Evolutionary conservation across 169 alveolate species (phyloP), one percentile per base, ranked within the genome.

Genomic region (Babesia divergens): DNA sequence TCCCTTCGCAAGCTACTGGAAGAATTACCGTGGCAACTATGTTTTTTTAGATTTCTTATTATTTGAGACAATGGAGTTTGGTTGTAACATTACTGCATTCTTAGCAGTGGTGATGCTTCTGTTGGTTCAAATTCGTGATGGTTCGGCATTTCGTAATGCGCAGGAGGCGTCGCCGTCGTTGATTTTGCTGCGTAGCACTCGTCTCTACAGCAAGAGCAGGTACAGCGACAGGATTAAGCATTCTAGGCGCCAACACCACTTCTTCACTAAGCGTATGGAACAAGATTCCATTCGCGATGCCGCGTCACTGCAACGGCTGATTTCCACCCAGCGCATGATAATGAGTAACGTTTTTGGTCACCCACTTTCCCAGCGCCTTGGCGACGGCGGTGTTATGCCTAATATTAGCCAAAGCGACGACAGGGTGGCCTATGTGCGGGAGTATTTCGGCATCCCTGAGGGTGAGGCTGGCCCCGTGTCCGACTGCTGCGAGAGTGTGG

Each of bases 301-400:
- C 3, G 46, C n/a, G 20, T 55, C 20, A 53, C 29, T 62, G 38
- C 56, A 80, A 8, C 38, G 24, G 42, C 18, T 34, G 14, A 16
- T 64, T 2, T 31, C 47, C 40, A 42, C 34, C 26, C 53, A 37
- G 65, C 64, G 65, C 9, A 11, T n/a, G 14, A 49, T 14, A 37
- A 53, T 46, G 52, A 6, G 14, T 11, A 22, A 1, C 43, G 34
- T 64, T 7, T 80, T 69, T 16, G 88, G 88, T 28, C 58, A 37
- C 6, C 68, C 75, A 3, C 64, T 80, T 2, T 80, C 88, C 20
- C 76, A 70, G 58, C 34, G 32, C 13, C 77, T 64, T 2, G 88
- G 88, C 0, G 88, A 80, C 32, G 88, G 88, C 3, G 88, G 88
- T 3, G 34, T 44, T 14, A 69, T 80, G n/a, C 77, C 83, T 3